phyloP scores from a whole-genome alignment of 2,329 filamentous ascomycete species.

The Calonectria leucothoes region DNA sequence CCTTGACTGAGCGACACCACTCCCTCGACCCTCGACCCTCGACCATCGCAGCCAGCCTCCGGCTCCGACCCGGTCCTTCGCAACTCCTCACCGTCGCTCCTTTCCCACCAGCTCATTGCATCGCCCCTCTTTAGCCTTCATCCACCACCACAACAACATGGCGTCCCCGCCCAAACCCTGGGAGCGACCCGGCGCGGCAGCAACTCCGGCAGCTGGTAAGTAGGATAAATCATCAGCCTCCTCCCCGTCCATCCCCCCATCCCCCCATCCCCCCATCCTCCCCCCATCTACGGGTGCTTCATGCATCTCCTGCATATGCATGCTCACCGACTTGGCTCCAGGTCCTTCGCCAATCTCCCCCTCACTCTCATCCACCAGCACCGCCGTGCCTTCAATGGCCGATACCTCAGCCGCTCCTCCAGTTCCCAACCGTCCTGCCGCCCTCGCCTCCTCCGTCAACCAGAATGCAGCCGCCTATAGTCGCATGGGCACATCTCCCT shows the following conservation, averaged over 20 bases:
- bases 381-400: constrained; percentile 52
- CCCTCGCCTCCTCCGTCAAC: constrained; percentile 83
- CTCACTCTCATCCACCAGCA: constrained; percentile 53
- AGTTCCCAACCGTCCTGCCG: constrained; percentile 83
- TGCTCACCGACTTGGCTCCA: constrained; percentile 33
- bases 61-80: background rate
- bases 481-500: constrained; percentile 65
- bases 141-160: constrained; percentile 52
- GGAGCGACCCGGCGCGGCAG: constrained; percentile 81
- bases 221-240: constrained; percentile 33
- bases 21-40: background rate
- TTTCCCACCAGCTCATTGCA: background rate
- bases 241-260: constrained; percentile 1
- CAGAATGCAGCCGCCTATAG: constrained; percentile 90
- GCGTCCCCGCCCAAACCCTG: constrained; percentile 96
- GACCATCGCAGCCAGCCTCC: background rate
- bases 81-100: background rate
- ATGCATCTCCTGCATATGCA: constrained; percentile 35
- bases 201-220: constrained; percentile 61
- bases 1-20: background rate
- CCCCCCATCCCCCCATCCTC: too few relatives aligned
- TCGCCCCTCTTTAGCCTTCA: constrained; percentile 21
- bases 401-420: constrained; percentile 66
- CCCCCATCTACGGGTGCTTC: constrained; percentile 10
- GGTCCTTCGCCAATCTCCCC: constrained; percentile 56